Conservation (phyloP, 495 filamentous ascomycete species). For the Immersiella caudata region DNA sequence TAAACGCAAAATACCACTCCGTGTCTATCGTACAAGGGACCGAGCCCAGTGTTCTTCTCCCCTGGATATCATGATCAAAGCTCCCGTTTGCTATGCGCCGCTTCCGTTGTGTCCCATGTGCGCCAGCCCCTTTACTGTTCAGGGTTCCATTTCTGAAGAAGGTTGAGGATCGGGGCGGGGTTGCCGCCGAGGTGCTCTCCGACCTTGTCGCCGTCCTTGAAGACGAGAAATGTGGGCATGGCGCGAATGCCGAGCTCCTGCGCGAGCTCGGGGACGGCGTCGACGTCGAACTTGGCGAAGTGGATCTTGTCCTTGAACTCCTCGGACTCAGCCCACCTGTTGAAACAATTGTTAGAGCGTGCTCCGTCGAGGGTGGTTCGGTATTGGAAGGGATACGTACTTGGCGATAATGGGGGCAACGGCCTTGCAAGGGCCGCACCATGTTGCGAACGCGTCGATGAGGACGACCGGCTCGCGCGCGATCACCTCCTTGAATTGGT, state of each 20-base stretch:
- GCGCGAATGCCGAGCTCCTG: conserved; percentile 82
- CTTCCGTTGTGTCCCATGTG: neutral
- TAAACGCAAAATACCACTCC: neutral
- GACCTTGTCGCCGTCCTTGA: conserved; percentile 68
- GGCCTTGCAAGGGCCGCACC: conserved; percentile 95
- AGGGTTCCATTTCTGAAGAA: conserved; percentile 28
- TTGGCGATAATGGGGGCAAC: conserved; percentile 75
- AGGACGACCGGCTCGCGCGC: conserved; percentile 63
- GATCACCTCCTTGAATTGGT: conserved; percentile 63
- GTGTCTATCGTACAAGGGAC: neutral
- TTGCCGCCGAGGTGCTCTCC: conserved; percentile 83
- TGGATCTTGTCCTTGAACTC: conserved; percentile 50
- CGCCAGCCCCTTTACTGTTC: neutral
- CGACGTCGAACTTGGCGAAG: conserved; percentile 95
- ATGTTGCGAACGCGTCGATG: conserved; percentile 84
- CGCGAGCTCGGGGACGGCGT: conserved; percentile 74
- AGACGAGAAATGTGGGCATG: conserved; percentile 93
- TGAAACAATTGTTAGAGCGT: conserved; percentile 24
- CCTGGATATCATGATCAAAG: neutral
- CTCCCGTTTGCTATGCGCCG: neutral
- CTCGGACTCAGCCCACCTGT: conserved; percentile 59
- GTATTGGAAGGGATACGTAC: conserved; percentile 26
- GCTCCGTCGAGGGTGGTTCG: neutral
- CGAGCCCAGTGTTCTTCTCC: neutral
- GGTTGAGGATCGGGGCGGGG: conserved; percentile 42